Evolutionary conservation across 371 early-diverging fungal genomes (phyloP), one percentile per base, ranked within the genome.

Genomic region (Mucor irregularis): DNA sequence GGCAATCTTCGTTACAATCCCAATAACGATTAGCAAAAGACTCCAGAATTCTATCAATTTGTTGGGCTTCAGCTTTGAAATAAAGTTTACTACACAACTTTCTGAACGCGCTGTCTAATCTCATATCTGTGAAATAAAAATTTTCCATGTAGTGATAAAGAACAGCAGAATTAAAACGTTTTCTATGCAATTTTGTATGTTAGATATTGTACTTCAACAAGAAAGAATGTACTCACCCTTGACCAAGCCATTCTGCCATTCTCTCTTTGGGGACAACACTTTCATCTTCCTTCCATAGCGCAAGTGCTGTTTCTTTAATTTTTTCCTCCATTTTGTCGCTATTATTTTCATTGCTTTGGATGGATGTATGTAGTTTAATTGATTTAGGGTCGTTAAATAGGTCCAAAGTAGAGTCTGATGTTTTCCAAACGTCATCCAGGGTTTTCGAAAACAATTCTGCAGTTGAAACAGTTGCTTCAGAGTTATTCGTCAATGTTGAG

Each of bases 1-100:
- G 49, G 33, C 77, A 62, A 11, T 78, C 56, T 16, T 82, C 82
- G 63, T 95, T 94, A 64, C 94, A 94, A 8, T 82, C 82, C 79
- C 89, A 90, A 67, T 89, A 96, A 3, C 91, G 80, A 53, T 80
- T 68, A 10, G 95, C 81, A 76, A 96, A 90, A 28, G 71, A 82
- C 25, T 85, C 83, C 33, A 97, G 62, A 31, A 97, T 87, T 11
- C 96, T 84, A 66, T 94, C 96, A 33, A 95, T 88, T 44, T 88
- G 86, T 62, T 97, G 97, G 3, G 96, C 84, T 74, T 97, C 97
- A 6, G 93, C 97, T 50, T 87, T 89, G 48, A 97, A 71, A 24
- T 84, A 83, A 0, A 95, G 72, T 24, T 89, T 87, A 29, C 81
- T 75, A 56, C 94, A 93, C 28, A 95, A 61, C n/a, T 65, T 76